Base-by-base conservation (phyloP, 2,329 filamentous ascomycete genomes). In the Colletotrichum coccodes region DNA sequence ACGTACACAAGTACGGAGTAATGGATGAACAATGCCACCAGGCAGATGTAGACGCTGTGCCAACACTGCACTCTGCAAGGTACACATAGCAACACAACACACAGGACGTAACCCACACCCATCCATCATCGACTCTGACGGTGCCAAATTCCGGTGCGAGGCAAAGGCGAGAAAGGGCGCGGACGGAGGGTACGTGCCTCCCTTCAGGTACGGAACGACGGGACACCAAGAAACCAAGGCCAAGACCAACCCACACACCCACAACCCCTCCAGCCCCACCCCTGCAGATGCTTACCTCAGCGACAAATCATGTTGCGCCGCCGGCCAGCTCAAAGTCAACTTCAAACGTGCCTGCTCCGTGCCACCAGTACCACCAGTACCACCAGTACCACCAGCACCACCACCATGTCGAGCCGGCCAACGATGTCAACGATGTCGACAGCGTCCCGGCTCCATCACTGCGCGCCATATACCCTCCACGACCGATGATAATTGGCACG, bases 321-420 rank as follows among this genome's bases (percentile, higher is more conserved):
- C 47, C 47, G 63, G 52, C 73, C 76, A 77, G 75, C 74, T 72
- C 73, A 77, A 79, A 77, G 78, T 79, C 75, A 80, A 82, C 78
- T 76, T 83, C 81, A 82, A 83, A 83, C 80, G 75, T 71, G 62
- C 52, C 50, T 64, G 65, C 60, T 65, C 62, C 76, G 76, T 75
- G 77, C 77, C 75, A 75, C 75, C 75, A 53, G 34, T 36, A 65
- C 46, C 62, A 60, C 21, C 54, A 42, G 44, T 23, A 47, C 21
- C 44, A 47, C 14, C 44, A 47, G 44, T 3, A 47, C 21, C 42
- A 46, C 21, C 40, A 46, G 11, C 54, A 59, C 46, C 46, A 68
- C 53, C 47, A 64, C 36, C 32, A 60, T 26, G 36, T 52, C 38
- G 74, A 75, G 40, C 16, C 46, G 38, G 50, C 65, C 60, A 65